Base-by-base conservation (phyloP, 2,329 filamentous ascomycete species). In the Talaromyces verruculosus region DNA sequence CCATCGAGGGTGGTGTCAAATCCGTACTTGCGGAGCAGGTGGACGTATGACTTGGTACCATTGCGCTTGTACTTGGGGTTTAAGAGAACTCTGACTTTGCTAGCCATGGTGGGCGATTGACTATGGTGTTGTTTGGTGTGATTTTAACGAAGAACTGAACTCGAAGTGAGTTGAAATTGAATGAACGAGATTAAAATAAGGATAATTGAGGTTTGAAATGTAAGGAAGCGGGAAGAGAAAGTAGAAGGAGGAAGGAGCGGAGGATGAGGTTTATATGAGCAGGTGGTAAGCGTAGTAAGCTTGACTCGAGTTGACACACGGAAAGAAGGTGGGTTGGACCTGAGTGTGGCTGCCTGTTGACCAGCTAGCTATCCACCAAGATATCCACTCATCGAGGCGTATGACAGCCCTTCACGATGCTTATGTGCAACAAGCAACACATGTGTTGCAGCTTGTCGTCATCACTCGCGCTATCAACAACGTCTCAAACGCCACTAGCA, bases 21-120 rank as follows among this genome's bases (percentile, higher is more conserved):
- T 66, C 84, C 82, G 74, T 85, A 90, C 74, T 88, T 88, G 73
- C 84, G 84, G 70, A 90, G 77, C 8, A 85, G 76, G 69, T 83
- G 83, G 69, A 87, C 84, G 71, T 90, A 90, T 37, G 87, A 88
- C 77, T 89, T 90, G 67, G 81, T 80, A 58, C 88, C 88, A 67
- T 84, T 82, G 67, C 78, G 80, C 70, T 84, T 78, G 76, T 89
- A 89, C 71, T 87, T 85, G 63, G 81, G 78, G 77, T 90, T 90
- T 70, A 81, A 81, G 35, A 85, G 77, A 63, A 85, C 78, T 49
- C 76, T 78, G 72, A 88, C 75, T 73, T 82, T 86, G 68, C 70
- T 71, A 19, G 73, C 68, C 77, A 80, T 79, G 70, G 59, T 74
- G 70, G 59, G 64, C 43, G 33, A 6, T 41, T 10, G 15, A 45